Base-by-base conservation (phyloP, 2,329 filamentous ascomycete species). In the Gaeumannomyces sp. region DNA sequence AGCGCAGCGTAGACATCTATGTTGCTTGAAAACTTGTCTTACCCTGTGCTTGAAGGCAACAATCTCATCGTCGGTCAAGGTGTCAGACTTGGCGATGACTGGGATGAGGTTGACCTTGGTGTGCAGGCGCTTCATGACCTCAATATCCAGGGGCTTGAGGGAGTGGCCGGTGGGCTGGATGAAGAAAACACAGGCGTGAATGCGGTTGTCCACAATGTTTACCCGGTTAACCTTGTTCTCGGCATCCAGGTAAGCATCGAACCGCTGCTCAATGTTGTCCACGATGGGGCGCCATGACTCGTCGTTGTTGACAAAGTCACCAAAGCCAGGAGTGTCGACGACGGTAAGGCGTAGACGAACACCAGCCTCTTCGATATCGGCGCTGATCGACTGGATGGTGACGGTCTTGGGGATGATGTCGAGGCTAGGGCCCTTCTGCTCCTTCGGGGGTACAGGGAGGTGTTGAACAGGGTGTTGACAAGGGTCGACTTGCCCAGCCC, bases 161-260 rank as follows among this genome's bases (percentile, higher is more conserved):
- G 95, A 96, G 84, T 99, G 95, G 67, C 95, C 95, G 38, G 95
- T 99, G 70, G 95, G 95, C 82, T 99, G 94, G 73, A 99, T 97
- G 84, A 99, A 99, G 87, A 97, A 99, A 68, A 99, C 95, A 74
- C 96, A 98, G 65, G 95, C 95, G 74, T 99, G 95, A 69, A 99
- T 96, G 73, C 95, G 91, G 85, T 98, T 99, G 82, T 99, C 95
- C 68, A 99, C 90, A 78, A 98, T 98, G 86, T 99, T 99, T 89
- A 97, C 97, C 74, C 95, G 92, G 85, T 99, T 99, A 78, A 99
- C 93, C 87, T 98, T 99, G 88, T 99, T 99, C 86, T 99, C 95
- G 60, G 95, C 94, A 80, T 99, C 95, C 66, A 99, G 85, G 79
- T 98, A 99, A 64, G 95, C 93, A 79, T 99, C 95, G 75, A 95